A percentile compares a stretch with the other conserved stretches of the same genome.
These are phyloP conservation scores for Aegilops longissima DNA, from an alignment of 176 grass and related monocot genomes.

Conservation along the genomic window DNA sequence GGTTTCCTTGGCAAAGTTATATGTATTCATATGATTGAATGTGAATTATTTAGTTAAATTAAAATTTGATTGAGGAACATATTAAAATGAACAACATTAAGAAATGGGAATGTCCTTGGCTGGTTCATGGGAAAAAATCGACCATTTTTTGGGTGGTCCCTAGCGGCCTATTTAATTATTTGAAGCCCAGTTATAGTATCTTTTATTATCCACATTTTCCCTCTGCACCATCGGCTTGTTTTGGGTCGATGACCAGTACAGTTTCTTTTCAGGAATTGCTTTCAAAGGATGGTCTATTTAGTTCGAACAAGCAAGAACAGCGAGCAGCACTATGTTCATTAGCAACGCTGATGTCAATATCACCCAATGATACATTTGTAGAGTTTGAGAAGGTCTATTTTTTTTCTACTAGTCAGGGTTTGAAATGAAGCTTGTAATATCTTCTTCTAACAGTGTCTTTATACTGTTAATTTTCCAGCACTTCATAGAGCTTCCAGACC, in stretches of 20 bases:
- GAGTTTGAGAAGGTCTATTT: constrained; percentile 84
- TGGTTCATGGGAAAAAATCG: not conserved
- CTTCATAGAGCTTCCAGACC: constrained; percentile 71
- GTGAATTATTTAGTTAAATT: not conserved
- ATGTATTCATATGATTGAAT: constrained; percentile 18
- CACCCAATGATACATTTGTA: constrained; percentile 77
- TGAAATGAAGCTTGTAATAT: constrained; percentile 23
- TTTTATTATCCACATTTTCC: not conserved
- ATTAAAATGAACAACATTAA: not conserved
- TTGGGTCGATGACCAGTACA: constrained; percentile 5
- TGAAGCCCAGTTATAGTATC: not conserved
- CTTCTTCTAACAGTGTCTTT: constrained; percentile 30
- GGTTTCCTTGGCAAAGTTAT: constrained; percentile 11
- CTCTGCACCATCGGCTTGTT: not conserved
- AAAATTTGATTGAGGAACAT: not conserved
- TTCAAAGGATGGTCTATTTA: constrained; percentile 70
- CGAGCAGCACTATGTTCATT: constrained; percentile 68
- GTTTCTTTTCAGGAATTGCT: constrained; percentile 76
- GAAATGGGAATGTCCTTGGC: constrained; percentile 3
- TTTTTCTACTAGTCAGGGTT: constrained; percentile 8
- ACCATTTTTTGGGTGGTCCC: constrained; percentile 6
- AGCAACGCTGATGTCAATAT: constrained; percentile 85
- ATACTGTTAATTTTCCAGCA: constrained; percentile 55
- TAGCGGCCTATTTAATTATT: not conserved
- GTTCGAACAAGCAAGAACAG: constrained; percentile 56